Base-by-base conservation (phyloP, 2,329 filamentous ascomycete genomes). In the Calonectria leucothoes region DNA sequence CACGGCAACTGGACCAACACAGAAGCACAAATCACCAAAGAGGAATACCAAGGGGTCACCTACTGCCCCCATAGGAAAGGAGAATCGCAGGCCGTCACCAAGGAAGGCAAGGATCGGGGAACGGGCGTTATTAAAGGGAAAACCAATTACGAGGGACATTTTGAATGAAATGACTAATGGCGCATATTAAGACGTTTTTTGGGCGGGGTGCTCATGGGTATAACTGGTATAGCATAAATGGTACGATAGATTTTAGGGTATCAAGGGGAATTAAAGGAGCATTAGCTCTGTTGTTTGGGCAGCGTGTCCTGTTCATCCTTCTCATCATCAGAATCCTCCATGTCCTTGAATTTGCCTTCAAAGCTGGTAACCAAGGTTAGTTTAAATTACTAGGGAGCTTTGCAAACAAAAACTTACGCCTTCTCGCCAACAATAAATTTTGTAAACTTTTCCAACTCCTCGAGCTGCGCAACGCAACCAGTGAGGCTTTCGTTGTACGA, bases 121-220 rank as follows among this genome's bases (percentile, higher is more conserved):
- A 66, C 90, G 89, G 76, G 88, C 89, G 37, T 85, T 96, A 72
- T 83, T 95, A 77, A 92, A 91, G 72, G 91, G 90, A 42, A 91
- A 92, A 79, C 90, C 92, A 42, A 89, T 97, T 69, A 87, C 96
- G 81, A 90, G 91, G 81, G 93, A 96, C 87, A 92, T 98, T 76
- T 87, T 95, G 78, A 95, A 97, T 84, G 94, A 95, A 76, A 87
- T 92, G 85, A 88, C 85, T 67, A 84, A 86, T 71, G 86, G 86
- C 77, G 85, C 82, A 80, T 86, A 84, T 81, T 84, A 77, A 72
- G 59, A 72, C 59, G 57, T 59, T 76, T 70, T 70, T 71, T 64
- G 57, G 57, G 35, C 33, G 71, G 74, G 69, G 72, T 70, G 69
- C 45, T 37, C 66, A 57, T 70, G 69, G 63, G 71, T 48, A 66